phyloP scores from a whole-genome alignment of 345 rosid species.

The Acer saccharum region DNA sequence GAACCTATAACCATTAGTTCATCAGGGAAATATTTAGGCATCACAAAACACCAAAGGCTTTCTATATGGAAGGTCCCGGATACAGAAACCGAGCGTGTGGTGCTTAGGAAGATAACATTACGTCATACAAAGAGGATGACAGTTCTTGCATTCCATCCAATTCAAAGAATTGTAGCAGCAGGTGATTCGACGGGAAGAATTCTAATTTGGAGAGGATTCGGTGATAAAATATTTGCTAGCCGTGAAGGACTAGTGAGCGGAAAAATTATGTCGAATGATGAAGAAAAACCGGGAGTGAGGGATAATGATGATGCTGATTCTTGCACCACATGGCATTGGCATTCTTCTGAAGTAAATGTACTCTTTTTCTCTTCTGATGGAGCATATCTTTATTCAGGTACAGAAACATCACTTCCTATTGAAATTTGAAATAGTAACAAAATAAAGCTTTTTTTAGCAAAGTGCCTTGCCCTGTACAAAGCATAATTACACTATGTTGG shows the following conservation, averaged over 20 bases:
- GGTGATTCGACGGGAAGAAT: conserved; percentile 95
- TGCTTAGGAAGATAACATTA: conserved; percentile 55
- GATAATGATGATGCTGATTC: conserved; percentile 90
- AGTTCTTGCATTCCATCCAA: conserved; percentile 81
- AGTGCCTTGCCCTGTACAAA: no score
- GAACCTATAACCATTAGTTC: conserved; percentile 62
- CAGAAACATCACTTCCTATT: not conserved
- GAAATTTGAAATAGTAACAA: not conserved
- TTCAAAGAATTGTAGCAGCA: conserved; percentile 73
- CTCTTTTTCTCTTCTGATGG: conserved; percentile 94
- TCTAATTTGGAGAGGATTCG: conserved; percentile 87
- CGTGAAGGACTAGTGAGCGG: conserved; percentile 25
- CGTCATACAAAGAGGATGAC: conserved; percentile 82
- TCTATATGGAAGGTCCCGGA: conserved; percentile 75
- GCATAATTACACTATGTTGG: not conserved
- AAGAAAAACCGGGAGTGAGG: conserved; percentile 89
- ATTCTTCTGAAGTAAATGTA: conserved; percentile 64
- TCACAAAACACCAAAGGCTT: conserved; percentile 55
- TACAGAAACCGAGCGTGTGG: conserved; percentile 42
- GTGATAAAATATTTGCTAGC: conserved; percentile 49
- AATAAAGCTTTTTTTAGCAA: no score
- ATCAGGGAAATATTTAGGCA: conserved; percentile 65
- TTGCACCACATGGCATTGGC: conserved; percentile 97
- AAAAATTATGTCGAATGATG: conserved; percentile 25
- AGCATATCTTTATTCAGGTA: conserved; percentile 87